Base-by-base conservation (phyloP, 345 rosid species). In the Populus pruinosa region DNA sequence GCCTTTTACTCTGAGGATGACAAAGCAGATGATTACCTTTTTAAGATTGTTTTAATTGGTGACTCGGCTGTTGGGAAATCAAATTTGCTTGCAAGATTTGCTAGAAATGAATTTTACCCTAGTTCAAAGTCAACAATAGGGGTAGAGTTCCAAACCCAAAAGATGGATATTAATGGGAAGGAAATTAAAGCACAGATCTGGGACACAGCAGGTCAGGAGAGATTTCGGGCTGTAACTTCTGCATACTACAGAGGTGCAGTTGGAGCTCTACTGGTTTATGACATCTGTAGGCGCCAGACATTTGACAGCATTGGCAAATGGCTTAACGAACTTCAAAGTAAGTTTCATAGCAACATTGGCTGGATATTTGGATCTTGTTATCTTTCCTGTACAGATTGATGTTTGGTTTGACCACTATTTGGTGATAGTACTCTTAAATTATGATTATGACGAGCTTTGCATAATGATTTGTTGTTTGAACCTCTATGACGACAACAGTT, bases 171-270 rank as follows among this genome's bases (percentile, higher is more conserved):
- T 35, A 90, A 91, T 9, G 98, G 97, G 1, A 95, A 92, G 84
- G 99, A 93, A 88, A 76, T 93, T 83, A 93, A 95, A 83, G 98
- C 98, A 6, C 99, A 95, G 85, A 93, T 95, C 80, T 95, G 99
- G 99, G 99, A 95, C 81, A 95, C 98, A 39, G 99, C 99, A 9
- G 99, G 99, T 80, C 99, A 95, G 87, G 98, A 95, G 82, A 94
- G 99, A 73, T 93, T 95, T 79, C 90, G 99, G 80, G 99, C 99
- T 69, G 98, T 95, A 67, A 95, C 98, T 59, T 93, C 98, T 75
- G 98, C 99, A 12, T 95, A 95, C 77, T 95, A 95, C 83, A 83
- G 99, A 73, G 99, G 99, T 78, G 98, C 99, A 20, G 99, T 95
- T 33, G 99, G 99, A 79, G 99, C 99, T 79, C 96, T 95, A 75